Percentiles rank a stretch among this genome's conserved stretches.
phyloP scores from a whole-genome alignment of 345 rosid genomes.

The Raphanus raphanistrum region DNA sequence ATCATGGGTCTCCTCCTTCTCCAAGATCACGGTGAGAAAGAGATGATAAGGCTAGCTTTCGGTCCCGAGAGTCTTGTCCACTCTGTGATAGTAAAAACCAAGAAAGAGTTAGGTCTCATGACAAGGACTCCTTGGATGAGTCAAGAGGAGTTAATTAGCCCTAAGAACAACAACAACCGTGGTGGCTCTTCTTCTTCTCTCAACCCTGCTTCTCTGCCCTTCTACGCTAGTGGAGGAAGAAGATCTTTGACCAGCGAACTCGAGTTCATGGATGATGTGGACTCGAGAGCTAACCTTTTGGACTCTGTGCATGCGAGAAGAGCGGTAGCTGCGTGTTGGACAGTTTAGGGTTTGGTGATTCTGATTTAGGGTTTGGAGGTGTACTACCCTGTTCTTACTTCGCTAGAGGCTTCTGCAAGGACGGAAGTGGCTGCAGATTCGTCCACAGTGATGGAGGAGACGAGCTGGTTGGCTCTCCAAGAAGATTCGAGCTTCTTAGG shows the following conservation, averaged over 20 bases:
- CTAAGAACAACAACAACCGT: conserved; percentile 31
- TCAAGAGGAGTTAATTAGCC: conserved; percentile 57
- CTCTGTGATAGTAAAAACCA: conserved; percentile 64
- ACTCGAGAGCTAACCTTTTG: conserved; percentile 44
- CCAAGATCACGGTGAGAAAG: conserved; percentile 90
- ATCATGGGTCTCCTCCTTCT: conserved; percentile 90
- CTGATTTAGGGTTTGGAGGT: conserved; percentile 71
- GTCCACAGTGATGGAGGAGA: conserved; percentile 59
- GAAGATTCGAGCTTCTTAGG: conserved; percentile 78
- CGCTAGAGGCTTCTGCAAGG: conserved; percentile 91
- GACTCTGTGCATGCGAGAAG: conserved; percentile 62
- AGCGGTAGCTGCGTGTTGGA: conserved; percentile 72
- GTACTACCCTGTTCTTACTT: conserved; percentile 84
- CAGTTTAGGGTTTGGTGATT: conserved; percentile 66
- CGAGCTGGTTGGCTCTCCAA: conserved; percentile 62
- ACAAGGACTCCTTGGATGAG: conserved; percentile 47
- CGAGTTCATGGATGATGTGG: conserved; percentile 62
- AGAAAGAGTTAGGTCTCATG: conserved; percentile 65
- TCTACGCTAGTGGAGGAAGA: conserved; percentile 54
- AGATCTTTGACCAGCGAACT: conserved; percentile 52
- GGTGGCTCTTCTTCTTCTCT: conserved; percentile 45
- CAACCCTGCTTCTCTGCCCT: conserved; percentile 70
- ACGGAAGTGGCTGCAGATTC: conserved; percentile 82
- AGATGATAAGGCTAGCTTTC: conserved; percentile 88
- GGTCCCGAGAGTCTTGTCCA: conserved; percentile 80